These are phyloP conservation scores for Poterioochromonas sp. DNA, from an alignment of 352 stramenopile species.

Conservation along the genomic window DNA sequence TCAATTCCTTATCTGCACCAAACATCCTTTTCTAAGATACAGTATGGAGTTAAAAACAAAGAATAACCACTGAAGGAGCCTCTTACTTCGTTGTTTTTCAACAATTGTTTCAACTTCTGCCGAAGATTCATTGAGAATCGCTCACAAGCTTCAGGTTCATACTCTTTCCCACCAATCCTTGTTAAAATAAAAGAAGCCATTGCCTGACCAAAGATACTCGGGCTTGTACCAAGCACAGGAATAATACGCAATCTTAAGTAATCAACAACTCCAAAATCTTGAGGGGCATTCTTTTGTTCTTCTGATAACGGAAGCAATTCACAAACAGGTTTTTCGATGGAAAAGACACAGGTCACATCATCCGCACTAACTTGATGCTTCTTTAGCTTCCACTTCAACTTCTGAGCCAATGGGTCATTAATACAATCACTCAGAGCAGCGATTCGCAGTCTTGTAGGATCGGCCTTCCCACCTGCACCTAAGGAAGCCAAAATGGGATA, in stretches of 20 bases:
- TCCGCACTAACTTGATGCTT: conserved; percentile 33
- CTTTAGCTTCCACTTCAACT: conserved; percentile 85
- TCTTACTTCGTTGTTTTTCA: conserved; percentile 17
- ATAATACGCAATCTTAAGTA: conserved; percentile 91
- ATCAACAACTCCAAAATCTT: conserved; percentile 87
- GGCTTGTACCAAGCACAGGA: conserved; percentile 79
- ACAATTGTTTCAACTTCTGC: conserved; percentile 20
- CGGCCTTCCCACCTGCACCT: conserved; percentile 60
- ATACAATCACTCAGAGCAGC: conserved; percentile 80
- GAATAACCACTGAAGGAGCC: background rate
- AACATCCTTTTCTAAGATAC: conserved; percentile 31
- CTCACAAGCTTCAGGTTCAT: background rate
- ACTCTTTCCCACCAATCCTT: conserved; percentile 60
- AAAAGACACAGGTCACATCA: conserved; percentile 73
- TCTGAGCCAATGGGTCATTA: conserved; percentile 84
- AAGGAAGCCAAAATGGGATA: conserved; percentile 62
- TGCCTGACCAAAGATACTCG: conserved; percentile 92
- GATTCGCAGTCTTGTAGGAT: conserved; percentile 92
- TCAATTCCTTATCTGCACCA: conserved; percentile 37
- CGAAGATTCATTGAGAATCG: conserved; percentile 14
- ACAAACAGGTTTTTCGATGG: conserved; percentile 88
- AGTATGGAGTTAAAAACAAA: background rate
- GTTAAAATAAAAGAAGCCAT: conserved; percentile 87
- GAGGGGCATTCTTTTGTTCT: conserved; percentile 60
- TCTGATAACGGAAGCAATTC: conserved; percentile 86